phyloP scores from a whole-genome alignment of 768 basidiomycete species.

The Filobasidium wieringae region DNA sequence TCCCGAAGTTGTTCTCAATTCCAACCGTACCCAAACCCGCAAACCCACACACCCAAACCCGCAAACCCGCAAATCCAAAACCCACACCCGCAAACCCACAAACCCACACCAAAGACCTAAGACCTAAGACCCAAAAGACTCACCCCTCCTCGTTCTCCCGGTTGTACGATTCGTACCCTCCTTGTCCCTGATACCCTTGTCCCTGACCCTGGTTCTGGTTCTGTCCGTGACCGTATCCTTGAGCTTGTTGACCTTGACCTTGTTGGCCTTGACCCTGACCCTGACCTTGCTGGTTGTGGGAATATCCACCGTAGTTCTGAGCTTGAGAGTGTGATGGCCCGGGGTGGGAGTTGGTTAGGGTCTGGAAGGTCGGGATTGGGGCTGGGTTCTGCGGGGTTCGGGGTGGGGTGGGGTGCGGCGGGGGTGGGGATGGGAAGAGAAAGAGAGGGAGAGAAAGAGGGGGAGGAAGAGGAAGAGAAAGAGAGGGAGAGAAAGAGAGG shows the following conservation, averaged over 20 bases:
- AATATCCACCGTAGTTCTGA: not conserved
- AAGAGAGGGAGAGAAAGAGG: too few relatives aligned
- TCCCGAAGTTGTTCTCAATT: too few relatives aligned
- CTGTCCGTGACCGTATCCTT: conserved; percentile 7
- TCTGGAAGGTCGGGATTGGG: not conserved
- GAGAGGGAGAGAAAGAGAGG: too few relatives aligned
- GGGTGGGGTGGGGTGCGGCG: too few relatives aligned
- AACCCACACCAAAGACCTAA: too few relatives aligned
- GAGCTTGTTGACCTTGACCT: conserved; percentile 10
- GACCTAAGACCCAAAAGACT: too few relatives aligned
- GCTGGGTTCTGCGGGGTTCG: too few relatives aligned
- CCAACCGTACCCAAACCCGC: too few relatives aligned
- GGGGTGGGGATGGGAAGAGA: too few relatives aligned
- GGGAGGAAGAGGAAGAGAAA: too few relatives aligned
- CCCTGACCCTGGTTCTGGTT: conserved; percentile 8
- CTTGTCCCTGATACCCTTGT: conserved; percentile 1
- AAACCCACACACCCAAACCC: too few relatives aligned
- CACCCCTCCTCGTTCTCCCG: conserved; percentile 87
- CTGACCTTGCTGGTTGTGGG: not conserved
- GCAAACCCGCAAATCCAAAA: not conserved
- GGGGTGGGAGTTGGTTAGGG: not conserved
- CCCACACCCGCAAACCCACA: not conserved
- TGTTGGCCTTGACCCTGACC: not conserved
- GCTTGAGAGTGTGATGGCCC: not conserved
- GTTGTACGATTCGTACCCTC: not conserved